These are phyloP conservation scores for Thozetella sp. DNA, from an alignment of 495 filamentous ascomycete species.

Conservation along the genomic window DNA sequence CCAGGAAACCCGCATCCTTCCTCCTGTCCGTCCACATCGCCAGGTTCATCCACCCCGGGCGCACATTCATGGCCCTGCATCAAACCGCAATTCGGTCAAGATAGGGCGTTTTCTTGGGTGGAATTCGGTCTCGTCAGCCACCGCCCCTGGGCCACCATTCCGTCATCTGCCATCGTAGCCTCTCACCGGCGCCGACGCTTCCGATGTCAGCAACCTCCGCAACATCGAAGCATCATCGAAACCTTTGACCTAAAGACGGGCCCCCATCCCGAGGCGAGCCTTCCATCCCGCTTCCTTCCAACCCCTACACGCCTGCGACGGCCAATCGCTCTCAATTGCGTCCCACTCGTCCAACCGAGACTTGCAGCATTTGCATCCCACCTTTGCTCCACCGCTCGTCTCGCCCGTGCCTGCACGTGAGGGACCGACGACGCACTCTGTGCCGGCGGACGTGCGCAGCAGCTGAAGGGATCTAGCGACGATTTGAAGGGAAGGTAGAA, in stretches of 20 bases:
- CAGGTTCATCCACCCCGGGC: not conserved
- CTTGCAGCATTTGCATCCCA: not conserved
- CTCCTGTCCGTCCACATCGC: not conserved
- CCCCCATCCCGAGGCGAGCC: not conserved
- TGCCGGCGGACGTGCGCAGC: too few relatives aligned
- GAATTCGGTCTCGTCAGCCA: not conserved
- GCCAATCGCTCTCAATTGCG: not conserved
- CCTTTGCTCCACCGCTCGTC: not conserved
- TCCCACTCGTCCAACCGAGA: too few relatives aligned
- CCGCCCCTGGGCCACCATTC: not conserved
- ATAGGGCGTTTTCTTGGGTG: not conserved
- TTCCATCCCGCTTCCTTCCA: not conserved
- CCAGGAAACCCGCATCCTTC: not conserved
- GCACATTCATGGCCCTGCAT: constrained; percentile 1
- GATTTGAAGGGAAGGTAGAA: too few relatives aligned
- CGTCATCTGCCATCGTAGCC: not conserved
- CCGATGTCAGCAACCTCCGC: not conserved
- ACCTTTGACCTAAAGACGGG: not conserved
- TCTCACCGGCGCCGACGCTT: not conserved
- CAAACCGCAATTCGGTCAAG: not conserved
- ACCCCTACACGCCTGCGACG: not conserved
- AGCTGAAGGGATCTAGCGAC: too few relatives aligned
- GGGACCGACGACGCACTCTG: too few relatives aligned
- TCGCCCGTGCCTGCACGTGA: too few relatives aligned
- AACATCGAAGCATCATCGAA: not conserved